Base-by-base conservation (phyloP, 2,329 filamentous ascomycete species). In the Macrophomina phaseolina region DNA sequence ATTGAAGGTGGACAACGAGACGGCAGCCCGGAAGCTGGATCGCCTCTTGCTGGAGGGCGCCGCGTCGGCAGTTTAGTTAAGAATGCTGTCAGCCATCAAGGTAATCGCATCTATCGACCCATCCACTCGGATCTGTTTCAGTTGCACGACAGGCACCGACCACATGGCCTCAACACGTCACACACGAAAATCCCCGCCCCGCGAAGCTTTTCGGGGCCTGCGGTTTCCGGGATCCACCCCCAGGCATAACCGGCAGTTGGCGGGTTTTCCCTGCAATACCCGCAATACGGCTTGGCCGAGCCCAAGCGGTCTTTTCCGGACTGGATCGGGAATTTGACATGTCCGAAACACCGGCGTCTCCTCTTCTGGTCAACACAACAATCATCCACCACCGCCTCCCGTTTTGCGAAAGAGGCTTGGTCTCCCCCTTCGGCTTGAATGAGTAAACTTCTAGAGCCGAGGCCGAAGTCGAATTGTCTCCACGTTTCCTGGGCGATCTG, bases 1-100 rank as follows among this genome's bases (percentile, higher is more conserved):
- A 52, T 68, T 83, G 46, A 77, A 69, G 56, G 71, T 73, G 1
- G 69, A 70, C 16, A 75, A 79, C 63, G 70, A 70, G 40, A 74
- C 71, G 12, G 75, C 75, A 8, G 73, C 74, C 0, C 69, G 56
- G 4, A 72, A 75, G 53, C 64, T 80, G 11, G 77, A 79, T 65
- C 62, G 68, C 30, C 53, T 76, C 30, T 74, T 73, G 40, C 63
- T 79, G 2, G 56, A 71, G 42, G 76, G 73, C 0, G 74, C 74
- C 55, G 55, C 14, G 12, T 32, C 48, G 14, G 48, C 38, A 7
- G 18, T 30, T 45, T 64, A 64, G 48, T 61, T 49, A 49, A 62
- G 32, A 42, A n/a, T n/a, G 28, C 1, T n/a, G 56, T 45, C 16
- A 45, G n/a, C 58, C 58, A 48, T 62, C 58, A 62, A 49, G 58